These are phyloP conservation scores for Pseudogymnoascus sp. DNA, from an alignment of 2,329 filamentous ascomycete genomes.

Conservation along the genomic window DNA sequence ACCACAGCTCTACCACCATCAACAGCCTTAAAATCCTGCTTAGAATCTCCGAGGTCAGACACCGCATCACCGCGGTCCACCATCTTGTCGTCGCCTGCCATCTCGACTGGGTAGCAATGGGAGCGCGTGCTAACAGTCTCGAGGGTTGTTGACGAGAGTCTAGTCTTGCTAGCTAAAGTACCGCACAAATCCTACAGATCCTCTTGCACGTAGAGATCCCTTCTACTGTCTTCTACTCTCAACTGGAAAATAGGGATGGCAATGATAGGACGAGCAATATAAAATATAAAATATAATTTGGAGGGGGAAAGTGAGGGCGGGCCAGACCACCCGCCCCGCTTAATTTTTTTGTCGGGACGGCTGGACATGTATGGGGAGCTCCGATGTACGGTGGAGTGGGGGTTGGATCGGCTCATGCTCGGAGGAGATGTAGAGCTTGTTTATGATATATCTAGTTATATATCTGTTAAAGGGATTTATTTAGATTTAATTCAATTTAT, in stretches of 20 bases:
- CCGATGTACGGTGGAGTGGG: not conserved
- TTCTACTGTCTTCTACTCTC: not conserved
- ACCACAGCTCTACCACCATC: constrained; percentile 4
- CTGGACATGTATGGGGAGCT: not conserved
- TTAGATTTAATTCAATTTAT: not conserved
- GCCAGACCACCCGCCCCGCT: not conserved
- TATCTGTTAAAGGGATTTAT: not conserved
- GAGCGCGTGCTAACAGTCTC: constrained; percentile 26
- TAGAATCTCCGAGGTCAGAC: not conserved
- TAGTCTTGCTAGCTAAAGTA: not conserved
- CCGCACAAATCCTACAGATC: not conserved
- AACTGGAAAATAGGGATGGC: not conserved
- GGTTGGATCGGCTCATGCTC: not conserved
- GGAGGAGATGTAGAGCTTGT: not conserved
- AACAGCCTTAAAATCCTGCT: not conserved
- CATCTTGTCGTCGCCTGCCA: constrained; percentile 18
- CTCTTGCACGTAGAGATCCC: not conserved
- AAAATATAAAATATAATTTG: constrained; percentile 1
- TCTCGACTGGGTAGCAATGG: constrained; percentile 28
- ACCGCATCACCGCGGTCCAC: not conserved
- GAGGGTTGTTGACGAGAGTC: not conserved
- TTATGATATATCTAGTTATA: not conserved
- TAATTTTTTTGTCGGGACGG: not conserved
- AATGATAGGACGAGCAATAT: not conserved
- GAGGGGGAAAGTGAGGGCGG: not conserved